Conservation (phyloP, 305 asterid genomes). For the Striga hermonthica region DNA sequence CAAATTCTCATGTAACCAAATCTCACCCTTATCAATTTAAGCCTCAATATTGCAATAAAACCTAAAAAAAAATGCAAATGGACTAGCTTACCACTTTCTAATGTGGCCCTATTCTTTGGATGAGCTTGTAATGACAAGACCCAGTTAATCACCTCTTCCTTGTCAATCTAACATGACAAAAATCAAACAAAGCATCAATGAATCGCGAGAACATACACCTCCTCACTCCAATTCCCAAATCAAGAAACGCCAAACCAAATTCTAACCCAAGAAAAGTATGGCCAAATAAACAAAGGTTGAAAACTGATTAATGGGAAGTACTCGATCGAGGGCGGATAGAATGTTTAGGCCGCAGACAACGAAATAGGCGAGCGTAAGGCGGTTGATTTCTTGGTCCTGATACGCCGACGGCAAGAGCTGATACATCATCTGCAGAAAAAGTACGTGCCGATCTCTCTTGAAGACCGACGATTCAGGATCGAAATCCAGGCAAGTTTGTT, state of each 20-base stretch:
- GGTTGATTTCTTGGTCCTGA: conserved; percentile 83
- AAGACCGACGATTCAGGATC: conserved; percentile 44
- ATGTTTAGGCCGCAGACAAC: conserved; percentile 69
- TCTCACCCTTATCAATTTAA: conserved; percentile 15
- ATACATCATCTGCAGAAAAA: conserved; percentile 71
- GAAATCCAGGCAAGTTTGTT: conserved; percentile 20
- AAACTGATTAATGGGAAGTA: conserved; percentile 30
- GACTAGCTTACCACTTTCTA: conserved; percentile 57
- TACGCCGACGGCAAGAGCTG: conserved; percentile 64
- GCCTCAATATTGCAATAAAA: conserved; percentile 19
- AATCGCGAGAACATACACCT: not conserved
- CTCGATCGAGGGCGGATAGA: conserved; percentile 69
- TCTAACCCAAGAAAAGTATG: not conserved
- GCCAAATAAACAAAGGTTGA: not conserved
- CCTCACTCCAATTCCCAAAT: conserved; percentile 2
- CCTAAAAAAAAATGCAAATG: conserved; percentile 11
- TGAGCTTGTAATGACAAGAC: conserved; percentile 85
- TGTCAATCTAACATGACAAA: conserved; percentile 53
- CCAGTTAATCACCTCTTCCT: conserved; percentile 65
- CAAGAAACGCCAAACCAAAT: conserved; percentile 14
- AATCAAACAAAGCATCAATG: conserved; percentile 23
- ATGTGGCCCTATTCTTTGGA: conserved; percentile 44
- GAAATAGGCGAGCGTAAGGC: conserved; percentile 86
- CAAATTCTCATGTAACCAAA: conserved; percentile 23
- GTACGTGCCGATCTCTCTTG: conserved; percentile 74